Evolutionary conservation across 2,329 filamentous ascomycete species (phyloP).

Genomic region (Alternaria consortialis): DNA sequence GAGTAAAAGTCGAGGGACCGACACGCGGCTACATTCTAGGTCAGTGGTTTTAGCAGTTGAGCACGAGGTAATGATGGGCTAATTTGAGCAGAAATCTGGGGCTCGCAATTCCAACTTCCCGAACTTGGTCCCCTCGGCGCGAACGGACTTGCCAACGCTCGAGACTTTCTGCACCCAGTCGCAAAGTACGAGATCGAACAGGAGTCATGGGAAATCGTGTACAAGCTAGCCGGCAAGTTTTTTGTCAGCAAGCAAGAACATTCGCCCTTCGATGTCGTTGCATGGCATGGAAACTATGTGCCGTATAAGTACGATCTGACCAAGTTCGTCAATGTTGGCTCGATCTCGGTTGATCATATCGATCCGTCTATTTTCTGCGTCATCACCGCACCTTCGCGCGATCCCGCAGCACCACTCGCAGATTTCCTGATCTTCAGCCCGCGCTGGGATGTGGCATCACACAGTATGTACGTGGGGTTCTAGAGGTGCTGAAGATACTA

Average conservation of each 20-base stretch:
- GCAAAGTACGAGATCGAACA: conserved; percentile 67
- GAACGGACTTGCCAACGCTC: conserved; percentile 52
- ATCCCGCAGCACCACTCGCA: conserved; percentile 68
- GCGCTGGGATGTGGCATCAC: conserved; percentile 68
- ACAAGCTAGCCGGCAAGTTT: conserved; percentile 69
- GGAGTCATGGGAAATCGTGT: conserved; percentile 56
- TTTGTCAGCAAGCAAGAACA: conserved; percentile 73
- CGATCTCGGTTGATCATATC: conserved; percentile 78
- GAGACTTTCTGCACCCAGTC: conserved; percentile 77
- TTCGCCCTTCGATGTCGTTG: conserved; percentile 80
- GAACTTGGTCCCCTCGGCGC: conserved; percentile 52
- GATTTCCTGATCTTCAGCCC: conserved; percentile 73
- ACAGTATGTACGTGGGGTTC: conserved; percentile 48
- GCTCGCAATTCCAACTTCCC: conserved; percentile 50
- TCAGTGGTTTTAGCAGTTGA: conserved; percentile 3
- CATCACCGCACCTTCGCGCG: conserved; percentile 65
- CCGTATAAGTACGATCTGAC: conserved; percentile 85
- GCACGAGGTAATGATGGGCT: neutral
- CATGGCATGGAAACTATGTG: conserved; percentile 79
- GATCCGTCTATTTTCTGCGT: conserved; percentile 81
- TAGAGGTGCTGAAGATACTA: neutral
- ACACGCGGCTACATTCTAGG: conserved; percentile 76
- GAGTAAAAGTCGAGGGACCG: conserved; percentile 70
- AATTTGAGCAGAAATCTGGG: conserved; percentile 48
- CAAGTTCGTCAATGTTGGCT: conserved; percentile 78